These are phyloP conservation scores for Debaryomyces nepalensis DNA, from an alignment of 1,139 yeast species.

Conservation along the genomic window DNA sequence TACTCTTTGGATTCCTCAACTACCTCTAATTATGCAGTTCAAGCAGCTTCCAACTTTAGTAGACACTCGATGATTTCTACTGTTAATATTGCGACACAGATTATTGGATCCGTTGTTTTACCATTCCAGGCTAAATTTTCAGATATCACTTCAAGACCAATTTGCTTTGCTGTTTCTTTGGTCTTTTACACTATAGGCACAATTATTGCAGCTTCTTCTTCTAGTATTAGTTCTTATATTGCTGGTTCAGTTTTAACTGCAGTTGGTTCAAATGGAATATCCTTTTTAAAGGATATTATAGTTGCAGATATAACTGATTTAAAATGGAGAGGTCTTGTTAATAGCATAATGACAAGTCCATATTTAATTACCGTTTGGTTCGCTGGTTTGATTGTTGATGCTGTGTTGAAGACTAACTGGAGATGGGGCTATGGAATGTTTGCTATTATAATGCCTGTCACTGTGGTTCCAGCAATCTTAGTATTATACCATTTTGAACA, in stretches of 20 bases:
- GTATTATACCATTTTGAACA: conserved; percentile 32
- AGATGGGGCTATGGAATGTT: conserved; percentile 50
- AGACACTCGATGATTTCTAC: conserved; percentile 38
- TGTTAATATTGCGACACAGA: conserved; percentile 31
- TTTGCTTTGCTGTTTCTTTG: conserved; percentile 27
- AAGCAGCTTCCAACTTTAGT: conserved; percentile 37
- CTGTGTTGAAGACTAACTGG: conserved; percentile 33
- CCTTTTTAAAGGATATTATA: conserved; percentile 25
- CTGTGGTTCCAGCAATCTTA: conserved; percentile 31
- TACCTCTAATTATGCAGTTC: conserved; percentile 31
- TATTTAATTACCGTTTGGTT: conserved; percentile 34
- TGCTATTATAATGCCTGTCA: conserved; percentile 38
- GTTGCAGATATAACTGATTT: conserved; percentile 36
- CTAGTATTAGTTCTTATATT: conserved; percentile 33
- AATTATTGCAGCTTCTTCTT: conserved; percentile 28
- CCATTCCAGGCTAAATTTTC: conserved; percentile 36
- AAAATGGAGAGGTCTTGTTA: conserved; percentile 34
- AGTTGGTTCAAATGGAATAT: conserved; percentile 31
- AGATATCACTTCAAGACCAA: conserved; percentile 35
- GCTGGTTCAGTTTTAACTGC: conserved; percentile 33
- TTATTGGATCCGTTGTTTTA: conserved; percentile 31
- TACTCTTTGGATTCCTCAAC: conserved; percentile 42
- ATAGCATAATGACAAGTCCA: conserved; percentile 29
- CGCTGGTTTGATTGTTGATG: conserved; percentile 31
- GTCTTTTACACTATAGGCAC: conserved; percentile 30